Conservation (phyloP, 371 early-diverging fungal genomes). For the Amoeboaphelidium protococcarum region DNA sequence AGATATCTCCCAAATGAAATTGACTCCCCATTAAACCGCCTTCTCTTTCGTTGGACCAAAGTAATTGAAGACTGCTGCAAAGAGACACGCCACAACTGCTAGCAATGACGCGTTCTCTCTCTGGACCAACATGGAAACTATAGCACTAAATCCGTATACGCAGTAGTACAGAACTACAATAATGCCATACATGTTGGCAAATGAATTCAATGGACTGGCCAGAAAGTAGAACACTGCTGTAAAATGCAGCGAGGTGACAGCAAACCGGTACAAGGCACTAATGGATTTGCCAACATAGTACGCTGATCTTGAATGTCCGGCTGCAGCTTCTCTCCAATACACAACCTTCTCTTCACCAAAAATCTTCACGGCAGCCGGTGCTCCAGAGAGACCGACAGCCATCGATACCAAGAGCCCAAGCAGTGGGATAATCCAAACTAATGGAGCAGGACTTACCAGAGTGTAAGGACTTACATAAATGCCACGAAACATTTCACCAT, state of each 20-base stretch:
- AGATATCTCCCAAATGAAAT: constrained; percentile 13
- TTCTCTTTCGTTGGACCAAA: constrained; percentile 12
- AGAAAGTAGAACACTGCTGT: constrained; percentile 5
- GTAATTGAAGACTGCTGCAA: constrained; percentile 16
- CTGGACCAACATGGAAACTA: constrained; percentile 11
- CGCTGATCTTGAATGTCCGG: constrained; percentile 11
- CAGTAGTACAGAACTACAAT: constrained; percentile 14
- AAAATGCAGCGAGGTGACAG: neutral
- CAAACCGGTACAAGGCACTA: neutral
- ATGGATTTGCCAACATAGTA: constrained; percentile 2
- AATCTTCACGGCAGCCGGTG: constrained; percentile 12
- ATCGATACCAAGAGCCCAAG: constrained; percentile 14
- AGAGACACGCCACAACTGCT: constrained; percentile 12
- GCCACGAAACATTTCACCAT: constrained; percentile 9
- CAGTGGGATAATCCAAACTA: constrained; percentile 9
- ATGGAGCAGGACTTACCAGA: constrained; percentile 7
- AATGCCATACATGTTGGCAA: constrained; percentile 7
- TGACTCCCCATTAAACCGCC: constrained; percentile 11
- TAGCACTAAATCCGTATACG: constrained; percentile 15
- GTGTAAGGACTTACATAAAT: constrained; percentile 6
- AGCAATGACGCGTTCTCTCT: constrained; percentile 14
- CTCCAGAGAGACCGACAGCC: constrained; percentile 13
- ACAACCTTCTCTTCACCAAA: constrained; percentile 16
- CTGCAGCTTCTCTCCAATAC: constrained; percentile 12
- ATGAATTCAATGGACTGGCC: constrained; percentile 10